Evolutionary conservation across 2,329 filamentous ascomycete genomes (phyloP).

Genomic region (Bipolaris oryzae): DNA sequence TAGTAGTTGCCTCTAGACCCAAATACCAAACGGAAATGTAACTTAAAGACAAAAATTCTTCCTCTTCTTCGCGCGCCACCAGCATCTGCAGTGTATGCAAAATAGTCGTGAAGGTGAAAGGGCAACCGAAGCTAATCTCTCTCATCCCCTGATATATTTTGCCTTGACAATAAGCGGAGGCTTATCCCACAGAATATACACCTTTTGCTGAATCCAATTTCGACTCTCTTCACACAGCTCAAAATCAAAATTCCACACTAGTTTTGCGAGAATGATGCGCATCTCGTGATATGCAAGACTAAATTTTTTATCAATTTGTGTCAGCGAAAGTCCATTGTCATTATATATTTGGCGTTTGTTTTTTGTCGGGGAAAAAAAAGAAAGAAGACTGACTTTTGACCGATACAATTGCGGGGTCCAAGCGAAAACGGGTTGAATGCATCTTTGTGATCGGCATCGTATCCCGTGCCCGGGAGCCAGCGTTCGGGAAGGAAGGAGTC

Average conservation of each 20-base stretch:
- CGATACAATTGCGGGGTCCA: conserved; percentile 40
- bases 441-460: conserved; percentile 29
- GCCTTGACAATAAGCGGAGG: conserved; percentile 19
- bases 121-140: too few relatives aligned
- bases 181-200: conserved; percentile 24
- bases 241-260: conserved; percentile 38
- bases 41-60: too few relatives aligned
- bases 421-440: conserved; percentile 32
- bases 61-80: too few relatives aligned
- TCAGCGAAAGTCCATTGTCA: too few relatives aligned
- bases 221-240: conserved; percentile 15
- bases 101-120: too few relatives aligned
- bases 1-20: too few relatives aligned
- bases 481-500: conserved; percentile 41
- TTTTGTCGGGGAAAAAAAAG: too few relatives aligned
- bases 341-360: too few relatives aligned
- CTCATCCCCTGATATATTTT: neutral
- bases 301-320: too few relatives aligned
- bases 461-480: conserved; percentile 38
- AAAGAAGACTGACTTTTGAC: too few relatives aligned
- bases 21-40: too few relatives aligned
- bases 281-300: conserved; percentile 45
- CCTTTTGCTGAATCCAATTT: conserved; percentile 13
- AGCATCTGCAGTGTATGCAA: too few relatives aligned
- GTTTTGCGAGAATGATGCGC: conserved; percentile 31